Conservation (phyloP, 2,329 filamentous ascomycete species). For the Thielaviopsis musarum region DNA sequence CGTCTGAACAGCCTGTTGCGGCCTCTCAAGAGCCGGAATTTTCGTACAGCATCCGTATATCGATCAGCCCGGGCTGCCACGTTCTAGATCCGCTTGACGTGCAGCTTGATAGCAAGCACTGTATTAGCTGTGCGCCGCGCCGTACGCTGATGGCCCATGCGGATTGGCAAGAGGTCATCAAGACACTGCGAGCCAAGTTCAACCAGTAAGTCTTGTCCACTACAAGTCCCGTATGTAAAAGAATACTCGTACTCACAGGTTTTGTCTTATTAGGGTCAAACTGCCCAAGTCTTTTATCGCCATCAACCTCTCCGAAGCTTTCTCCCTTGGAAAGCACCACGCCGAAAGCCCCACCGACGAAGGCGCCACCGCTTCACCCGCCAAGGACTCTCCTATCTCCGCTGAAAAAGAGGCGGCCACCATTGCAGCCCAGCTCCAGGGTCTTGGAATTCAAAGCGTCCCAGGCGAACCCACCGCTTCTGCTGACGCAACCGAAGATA, state of each 20-base stretch:
- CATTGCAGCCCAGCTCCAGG: not conserved
- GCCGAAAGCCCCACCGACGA: constrained; percentile 19
- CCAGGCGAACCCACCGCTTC: not conserved
- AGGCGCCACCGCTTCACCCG: not conserved
- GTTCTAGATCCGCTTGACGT: constrained; percentile 93
- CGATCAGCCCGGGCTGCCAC: constrained; percentile 88
- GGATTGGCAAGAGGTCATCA: constrained; percentile 95
- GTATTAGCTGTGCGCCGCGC: constrained; percentile 84
- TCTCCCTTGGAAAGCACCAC: constrained; percentile 40
- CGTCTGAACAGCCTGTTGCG: constrained; percentile 9
- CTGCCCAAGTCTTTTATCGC: constrained; percentile 49
- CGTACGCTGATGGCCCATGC: constrained; percentile 78
- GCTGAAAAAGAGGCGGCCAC: not conserved
- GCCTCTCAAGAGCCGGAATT: constrained; percentile 53
- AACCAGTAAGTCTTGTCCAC: constrained; percentile 52
- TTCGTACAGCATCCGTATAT: constrained; percentile 91
- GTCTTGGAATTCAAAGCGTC: not conserved
- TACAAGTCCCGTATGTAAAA: not conserved
- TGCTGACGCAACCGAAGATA: not conserved
- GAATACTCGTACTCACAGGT: constrained; percentile 4
- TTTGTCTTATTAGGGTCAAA: constrained; percentile 35
- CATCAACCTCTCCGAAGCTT: constrained; percentile 46
- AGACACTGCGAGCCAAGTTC: constrained; percentile 86
- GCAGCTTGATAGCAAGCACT: constrained; percentile 88
- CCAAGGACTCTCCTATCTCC: not conserved